These are phyloP conservation scores for Pseudopyricularia cyperi DNA, from an alignment of 2,329 filamentous ascomycete genomes.

Conservation along the genomic window DNA sequence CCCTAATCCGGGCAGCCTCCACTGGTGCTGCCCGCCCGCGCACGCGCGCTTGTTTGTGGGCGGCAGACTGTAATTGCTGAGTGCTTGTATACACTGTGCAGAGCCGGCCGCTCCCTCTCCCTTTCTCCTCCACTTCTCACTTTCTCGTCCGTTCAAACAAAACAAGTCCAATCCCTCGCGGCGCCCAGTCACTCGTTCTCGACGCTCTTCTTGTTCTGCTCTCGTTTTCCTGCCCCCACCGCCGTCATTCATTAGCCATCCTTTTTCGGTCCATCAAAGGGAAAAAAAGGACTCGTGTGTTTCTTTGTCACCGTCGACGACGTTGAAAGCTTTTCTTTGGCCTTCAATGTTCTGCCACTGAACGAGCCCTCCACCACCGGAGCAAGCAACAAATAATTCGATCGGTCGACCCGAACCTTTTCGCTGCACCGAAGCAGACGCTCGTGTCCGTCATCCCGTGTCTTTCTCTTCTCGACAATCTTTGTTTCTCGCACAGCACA, in stretches of 20 bases:
- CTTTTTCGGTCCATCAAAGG: neutral
- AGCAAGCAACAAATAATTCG: neutral
- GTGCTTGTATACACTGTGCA: no score
- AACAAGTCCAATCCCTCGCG: neutral
- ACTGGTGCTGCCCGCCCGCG: no score
- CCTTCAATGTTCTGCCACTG: conserved; percentile 1
- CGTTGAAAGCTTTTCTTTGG: neutral
- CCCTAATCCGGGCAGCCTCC: no score
- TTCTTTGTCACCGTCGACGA: neutral
- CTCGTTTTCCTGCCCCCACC: neutral
- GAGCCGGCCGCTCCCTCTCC: conserved; percentile 2
- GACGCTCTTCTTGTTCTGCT: neutral
- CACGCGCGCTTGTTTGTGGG: no score
- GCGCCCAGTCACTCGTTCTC: conserved; percentile 2
- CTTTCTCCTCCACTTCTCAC: neutral
- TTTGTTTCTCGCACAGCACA: no score
- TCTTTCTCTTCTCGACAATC: no score
- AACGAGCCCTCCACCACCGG: conserved; percentile 2
- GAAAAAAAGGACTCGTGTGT: neutral
- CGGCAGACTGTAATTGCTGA: no score
- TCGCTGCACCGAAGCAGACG: no score
- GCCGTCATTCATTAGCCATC: neutral
- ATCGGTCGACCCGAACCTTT: neutral
- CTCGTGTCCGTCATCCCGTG: neutral
- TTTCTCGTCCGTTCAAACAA: neutral